Evolutionary conservation across 2,329 filamentous ascomycete genomes (phyloP).

Genomic region (Aureobasidium pullulans): DNA sequence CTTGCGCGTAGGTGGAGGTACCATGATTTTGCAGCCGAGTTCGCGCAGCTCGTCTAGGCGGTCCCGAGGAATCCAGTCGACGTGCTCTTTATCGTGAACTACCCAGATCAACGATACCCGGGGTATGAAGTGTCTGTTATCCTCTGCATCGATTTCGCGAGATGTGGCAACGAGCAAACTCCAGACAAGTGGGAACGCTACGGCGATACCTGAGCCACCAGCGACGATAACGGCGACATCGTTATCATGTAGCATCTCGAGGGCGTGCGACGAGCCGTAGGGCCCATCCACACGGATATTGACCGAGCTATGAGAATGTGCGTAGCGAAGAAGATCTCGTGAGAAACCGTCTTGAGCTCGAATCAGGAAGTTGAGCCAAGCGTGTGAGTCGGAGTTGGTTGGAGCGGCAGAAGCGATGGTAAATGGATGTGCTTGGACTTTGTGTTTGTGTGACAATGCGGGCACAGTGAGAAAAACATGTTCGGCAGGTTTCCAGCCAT

Average conservation of each 20-base stretch:
- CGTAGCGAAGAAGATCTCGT: conserved; percentile 45
- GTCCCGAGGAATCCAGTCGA: conserved; percentile 46
- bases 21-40: conserved; percentile 45
- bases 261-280: conserved; percentile 52
- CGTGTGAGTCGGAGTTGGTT: conserved; percentile 30
- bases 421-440: conserved; percentile 58
- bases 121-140: conserved; percentile 19
- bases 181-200: conserved; percentile 54
- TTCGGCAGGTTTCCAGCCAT: conserved; percentile 55
- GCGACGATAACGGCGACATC: conserved; percentile 50
- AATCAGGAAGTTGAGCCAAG: conserved; percentile 52
- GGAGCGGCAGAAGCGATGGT: conserved; percentile 58
- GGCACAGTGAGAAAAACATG: conserved; percentile 59
- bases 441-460: conserved; percentile 44
- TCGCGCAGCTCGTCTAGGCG: conserved; percentile 43
- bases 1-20: conserved; percentile 49
- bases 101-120: conserved; percentile 53
- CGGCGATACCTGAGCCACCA: conserved; percentile 58
- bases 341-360: conserved; percentile 56
- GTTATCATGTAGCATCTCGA: conserved; percentile 44
- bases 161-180: conserved; percentile 25
- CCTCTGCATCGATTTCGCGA: conserved; percentile 20
- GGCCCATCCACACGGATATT: conserved; percentile 55
- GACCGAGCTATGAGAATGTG: conserved; percentile 37
- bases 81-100: conserved; percentile 46